Evolutionary conservation across 2,329 filamentous ascomycete species (phyloP).

Genomic region (Fusarium citri): DNA sequence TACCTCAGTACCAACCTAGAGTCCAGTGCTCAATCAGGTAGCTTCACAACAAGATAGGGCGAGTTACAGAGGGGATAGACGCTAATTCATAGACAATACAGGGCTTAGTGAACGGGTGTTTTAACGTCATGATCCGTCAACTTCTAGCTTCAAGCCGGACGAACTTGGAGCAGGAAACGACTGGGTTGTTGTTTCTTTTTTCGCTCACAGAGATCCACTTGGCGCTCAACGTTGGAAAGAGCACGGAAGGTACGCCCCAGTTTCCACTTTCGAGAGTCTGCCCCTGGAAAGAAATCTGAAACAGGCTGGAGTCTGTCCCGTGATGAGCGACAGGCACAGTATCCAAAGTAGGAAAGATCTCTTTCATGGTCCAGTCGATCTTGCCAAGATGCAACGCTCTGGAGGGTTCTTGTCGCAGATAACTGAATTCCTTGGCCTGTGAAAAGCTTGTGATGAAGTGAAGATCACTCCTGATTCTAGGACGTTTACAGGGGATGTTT

Average conservation of each 20-base stretch:
- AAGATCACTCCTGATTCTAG: constrained; percentile 24
- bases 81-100: background rate
- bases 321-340: constrained; percentile 16
- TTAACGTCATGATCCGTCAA: constrained; percentile 25
- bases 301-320: constrained; percentile 17
- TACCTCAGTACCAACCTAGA: background rate
- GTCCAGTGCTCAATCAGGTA: background rate
- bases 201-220: constrained; percentile 10
- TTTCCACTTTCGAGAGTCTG: constrained; percentile 26
- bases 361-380: constrained; percentile 16
- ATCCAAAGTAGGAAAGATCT: constrained; percentile 23
- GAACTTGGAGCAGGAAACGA: constrained; percentile 3
- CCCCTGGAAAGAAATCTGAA: constrained; percentile 39
- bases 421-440: background rate
- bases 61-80: background rate
- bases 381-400: background rate
- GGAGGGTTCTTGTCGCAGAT: background rate
- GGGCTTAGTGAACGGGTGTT: background rate
- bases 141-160: constrained; percentile 3
- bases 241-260: constrained; percentile 21
- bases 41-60: background rate
- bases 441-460: constrained; percentile 11
- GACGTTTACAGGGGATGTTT: background rate
- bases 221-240: constrained; percentile 2
- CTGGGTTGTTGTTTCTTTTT: constrained; percentile 32